These are phyloP conservation scores for Picocystis salinarum DNA, from an alignment of 139 green algal genomes.

Conservation along the genomic window DNA sequence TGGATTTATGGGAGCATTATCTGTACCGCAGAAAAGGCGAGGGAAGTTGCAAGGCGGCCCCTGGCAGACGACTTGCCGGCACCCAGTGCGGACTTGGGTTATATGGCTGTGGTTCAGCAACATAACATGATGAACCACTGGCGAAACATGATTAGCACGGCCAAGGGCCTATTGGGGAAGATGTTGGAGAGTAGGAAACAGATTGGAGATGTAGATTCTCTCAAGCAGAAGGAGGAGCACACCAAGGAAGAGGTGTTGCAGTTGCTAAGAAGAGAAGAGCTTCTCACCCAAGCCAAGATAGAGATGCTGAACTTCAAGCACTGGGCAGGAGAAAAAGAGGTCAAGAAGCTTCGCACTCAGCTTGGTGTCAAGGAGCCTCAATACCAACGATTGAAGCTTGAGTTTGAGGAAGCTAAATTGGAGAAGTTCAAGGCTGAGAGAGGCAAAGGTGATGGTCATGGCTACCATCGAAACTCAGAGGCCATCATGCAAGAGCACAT, in stretches of 20 bases:
- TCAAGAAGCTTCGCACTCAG: too few species aligned
- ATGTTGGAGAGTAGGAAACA: slow-evolving; percentile 45
- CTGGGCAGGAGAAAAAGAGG: slow-evolving; percentile 6
- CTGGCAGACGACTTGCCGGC: neutral
- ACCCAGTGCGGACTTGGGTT: neutral
- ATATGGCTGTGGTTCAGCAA: neutral
- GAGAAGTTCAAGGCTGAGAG: neutral
- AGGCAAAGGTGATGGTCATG: slow-evolving; percentile 1
- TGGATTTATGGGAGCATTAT: slow-evolving; percentile 77
- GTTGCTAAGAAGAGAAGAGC: slow-evolving; percentile 47
- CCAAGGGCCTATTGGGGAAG: slow-evolving; percentile 38
- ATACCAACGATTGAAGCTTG: slow-evolving; percentile 60
- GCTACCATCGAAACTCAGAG: slow-evolving; percentile 48
- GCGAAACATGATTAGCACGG: slow-evolving; percentile 4
- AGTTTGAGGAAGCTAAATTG: slow-evolving; percentile 60
- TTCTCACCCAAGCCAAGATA: slow-evolving; percentile 64
- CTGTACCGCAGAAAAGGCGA: slow-evolving; percentile 63
- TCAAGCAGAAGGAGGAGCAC: slow-evolving; percentile 6
- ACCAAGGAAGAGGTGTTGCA: slow-evolving; percentile 37
- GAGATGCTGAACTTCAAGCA: slow-evolving; percentile 44
- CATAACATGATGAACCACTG: neutral
- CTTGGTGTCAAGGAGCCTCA: too few species aligned
- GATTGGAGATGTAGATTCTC: slow-evolving; percentile 4
- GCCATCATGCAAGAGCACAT: slow-evolving; percentile 60
- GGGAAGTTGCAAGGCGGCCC: slow-evolving; percentile 30